These are phyloP conservation scores for Fistulifera pelliculosa DNA, from an alignment of 108 stramenopile species.

Conservation along the genomic window DNA sequence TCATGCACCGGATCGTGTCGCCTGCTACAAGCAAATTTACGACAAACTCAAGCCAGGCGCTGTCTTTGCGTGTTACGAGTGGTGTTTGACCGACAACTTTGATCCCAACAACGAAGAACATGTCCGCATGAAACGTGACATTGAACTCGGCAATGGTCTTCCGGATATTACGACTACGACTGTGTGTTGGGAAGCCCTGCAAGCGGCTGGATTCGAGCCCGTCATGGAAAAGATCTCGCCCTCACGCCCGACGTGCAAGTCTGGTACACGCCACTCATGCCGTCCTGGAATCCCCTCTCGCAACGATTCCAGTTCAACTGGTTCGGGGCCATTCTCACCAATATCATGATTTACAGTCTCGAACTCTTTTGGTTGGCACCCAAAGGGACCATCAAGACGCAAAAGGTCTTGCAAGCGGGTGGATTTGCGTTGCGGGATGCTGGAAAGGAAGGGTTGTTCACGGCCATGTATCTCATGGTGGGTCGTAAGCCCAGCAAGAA, in stretches of 20 bases:
- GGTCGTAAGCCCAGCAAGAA: conserved; percentile 56
- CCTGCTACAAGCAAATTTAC: conserved; percentile 67
- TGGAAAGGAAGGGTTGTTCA: conserved; percentile 67
- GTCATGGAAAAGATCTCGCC: conserved; percentile 67
- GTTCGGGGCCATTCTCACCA: conserved; percentile 61
- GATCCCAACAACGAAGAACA: conserved; percentile 59
- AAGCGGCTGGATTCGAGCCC: conserved; percentile 69
- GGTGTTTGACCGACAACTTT: conserved; percentile 86
- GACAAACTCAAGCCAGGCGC: conserved; percentile 76
- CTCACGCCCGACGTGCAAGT: conserved; percentile 32
- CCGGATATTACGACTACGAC: conserved; percentile 67
- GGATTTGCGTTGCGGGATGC: conserved; percentile 70
- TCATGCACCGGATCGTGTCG: conserved; percentile 80
- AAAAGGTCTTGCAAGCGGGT: conserved; percentile 79
- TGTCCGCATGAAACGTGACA: conserved; percentile 71
- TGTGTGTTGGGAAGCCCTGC: conserved; percentile 55
- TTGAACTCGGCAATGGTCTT: conserved; percentile 85
- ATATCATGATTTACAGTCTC: conserved; percentile 26
- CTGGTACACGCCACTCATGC: conserved; percentile 72
- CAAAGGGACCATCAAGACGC: conserved; percentile 73
- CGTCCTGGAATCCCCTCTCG: conserved; percentile 78
- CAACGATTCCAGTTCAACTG: conserved; percentile 88
- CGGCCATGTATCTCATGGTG: conserved; percentile 86
- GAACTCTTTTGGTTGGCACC: conserved; percentile 63
- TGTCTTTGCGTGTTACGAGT: conserved; percentile 84